phyloP scores from a whole-genome alignment of 352 stramenopile genomes.

The Phytophthora macrochlamydospora region DNA sequence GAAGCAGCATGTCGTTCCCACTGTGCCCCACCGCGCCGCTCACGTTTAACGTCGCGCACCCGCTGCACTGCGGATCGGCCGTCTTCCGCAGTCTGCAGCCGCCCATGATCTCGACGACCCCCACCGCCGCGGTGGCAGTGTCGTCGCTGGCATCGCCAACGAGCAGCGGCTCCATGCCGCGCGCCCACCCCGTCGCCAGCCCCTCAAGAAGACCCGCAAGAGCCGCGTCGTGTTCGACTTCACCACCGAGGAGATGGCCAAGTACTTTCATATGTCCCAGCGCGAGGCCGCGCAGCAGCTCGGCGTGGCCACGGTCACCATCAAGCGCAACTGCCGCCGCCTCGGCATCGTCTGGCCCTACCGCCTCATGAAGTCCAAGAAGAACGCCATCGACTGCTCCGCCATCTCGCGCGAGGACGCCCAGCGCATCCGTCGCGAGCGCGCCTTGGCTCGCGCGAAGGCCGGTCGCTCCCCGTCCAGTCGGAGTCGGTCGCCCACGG shows the following conservation, averaged over 20 bases:
- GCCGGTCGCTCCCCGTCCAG: conserved; percentile 32
- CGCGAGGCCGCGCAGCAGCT: conserved; percentile 55
- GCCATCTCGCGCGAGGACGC: conserved; percentile 45
- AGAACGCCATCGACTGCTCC: conserved; percentile 40
- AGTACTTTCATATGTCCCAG: conserved; percentile 69
- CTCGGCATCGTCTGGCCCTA: conserved; percentile 67
- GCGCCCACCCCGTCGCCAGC: conserved; percentile 14
- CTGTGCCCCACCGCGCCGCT: conserved; percentile 10
- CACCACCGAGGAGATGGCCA: conserved; percentile 51
- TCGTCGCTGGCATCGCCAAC: conserved; percentile 20
- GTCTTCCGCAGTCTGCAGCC: conserved; percentile 2
- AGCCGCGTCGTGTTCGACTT: conserved; percentile 63
- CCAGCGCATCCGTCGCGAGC: conserved; percentile 38
- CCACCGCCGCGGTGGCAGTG: neutral
- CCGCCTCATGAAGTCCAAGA: conserved; percentile 57
- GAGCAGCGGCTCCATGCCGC: conserved; percentile 2
- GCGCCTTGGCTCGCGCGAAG: conserved; percentile 35
- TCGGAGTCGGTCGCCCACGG: conserved; percentile 17
- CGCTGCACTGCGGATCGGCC: conserved; percentile 16
- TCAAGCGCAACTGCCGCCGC: conserved; percentile 65
- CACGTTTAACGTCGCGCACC: conserved; percentile 23
- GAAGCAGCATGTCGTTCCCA: conserved; percentile 22
- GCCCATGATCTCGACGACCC: conserved; percentile 7
- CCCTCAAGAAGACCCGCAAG: conserved; percentile 43
- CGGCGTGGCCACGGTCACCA: conserved; percentile 60